Percentiles rank a stretch among this genome's conserved stretches.
phyloP scores from a whole-genome alignment of 306 rosid genomes.

The Carpinus viminea region DNA sequence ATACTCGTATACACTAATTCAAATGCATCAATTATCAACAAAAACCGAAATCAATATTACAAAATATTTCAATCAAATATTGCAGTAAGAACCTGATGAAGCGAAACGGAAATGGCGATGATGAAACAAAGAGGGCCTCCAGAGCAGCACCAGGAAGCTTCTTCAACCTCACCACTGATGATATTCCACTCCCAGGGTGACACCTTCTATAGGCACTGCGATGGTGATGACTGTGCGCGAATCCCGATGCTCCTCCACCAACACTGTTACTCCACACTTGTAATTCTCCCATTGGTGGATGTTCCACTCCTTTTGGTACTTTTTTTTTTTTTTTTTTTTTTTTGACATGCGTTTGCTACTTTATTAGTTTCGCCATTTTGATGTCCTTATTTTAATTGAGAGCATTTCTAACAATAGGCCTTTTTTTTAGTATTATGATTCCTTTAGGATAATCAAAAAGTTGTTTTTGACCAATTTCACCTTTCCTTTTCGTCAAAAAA shows the following conservation, averaged over 20 bases:
- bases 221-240: not conserved
- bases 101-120: not conserved
- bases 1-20: too few species aligned
- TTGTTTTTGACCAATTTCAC: too few species aligned
- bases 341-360: too few species aligned
- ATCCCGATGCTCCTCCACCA: not conserved
- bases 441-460: too few species aligned
- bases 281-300: slow-evolving; percentile 13
- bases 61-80: not conserved
- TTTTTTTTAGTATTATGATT: too few species aligned
- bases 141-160: not conserved
- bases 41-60: too few species aligned
- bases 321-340: too few species aligned
- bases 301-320: not conserved
- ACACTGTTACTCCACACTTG: not conserved
- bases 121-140: not conserved
- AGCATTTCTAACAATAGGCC: too few species aligned
- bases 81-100: slow-evolving; percentile 23
- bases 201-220: not conserved
- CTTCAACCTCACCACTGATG: slow-evolving; percentile 8
- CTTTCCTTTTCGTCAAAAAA: too few species aligned
- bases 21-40: too few species aligned
- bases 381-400: too few species aligned
- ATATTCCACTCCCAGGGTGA: not conserved
- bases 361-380: too few species aligned